Conservation (phyloP, 2,329 filamentous ascomycete species). For the Aureobasidium musti region DNA sequence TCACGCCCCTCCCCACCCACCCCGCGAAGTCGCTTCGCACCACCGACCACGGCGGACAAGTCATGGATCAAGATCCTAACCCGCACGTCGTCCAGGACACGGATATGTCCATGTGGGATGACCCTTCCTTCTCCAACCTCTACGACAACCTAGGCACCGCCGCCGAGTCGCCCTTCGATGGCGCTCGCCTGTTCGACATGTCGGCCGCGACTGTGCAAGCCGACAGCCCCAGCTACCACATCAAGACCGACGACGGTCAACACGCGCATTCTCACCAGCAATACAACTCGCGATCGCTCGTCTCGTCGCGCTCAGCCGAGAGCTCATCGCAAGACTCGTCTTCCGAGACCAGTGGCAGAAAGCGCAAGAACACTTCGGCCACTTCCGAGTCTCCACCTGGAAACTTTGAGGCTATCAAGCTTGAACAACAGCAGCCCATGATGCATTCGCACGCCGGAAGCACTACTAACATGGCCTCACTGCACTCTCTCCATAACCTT, state of each 20-base stretch:
- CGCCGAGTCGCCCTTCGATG: slow-evolving; percentile 36
- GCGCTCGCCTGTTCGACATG: slow-evolving; percentile 38
- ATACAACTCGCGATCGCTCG: slow-evolving; percentile 31
- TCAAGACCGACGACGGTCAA: slow-evolving; percentile 36
- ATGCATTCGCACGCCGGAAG: slow-evolving; percentile 14
- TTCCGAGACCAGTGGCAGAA: slow-evolving; percentile 45
- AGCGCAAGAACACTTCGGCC: slow-evolving; percentile 46
- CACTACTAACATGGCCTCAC: slow-evolving; percentile 30
- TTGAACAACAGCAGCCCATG: slow-evolving; percentile 8
- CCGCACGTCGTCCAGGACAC: slow-evolving; percentile 32
- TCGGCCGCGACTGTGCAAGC: slow-evolving; percentile 33
- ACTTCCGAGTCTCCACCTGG: slow-evolving; percentile 43
- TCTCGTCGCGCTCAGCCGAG: slow-evolving; percentile 42
- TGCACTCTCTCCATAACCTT: slow-evolving; percentile 40
- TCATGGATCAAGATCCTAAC: slow-evolving; percentile 30
- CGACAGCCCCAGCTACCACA: slow-evolving; percentile 35
- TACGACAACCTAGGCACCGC: slow-evolving; percentile 35
- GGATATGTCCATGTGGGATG: slow-evolving; percentile 38
- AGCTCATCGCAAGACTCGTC: slow-evolving; percentile 48
- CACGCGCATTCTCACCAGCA: slow-evolving; percentile 30
- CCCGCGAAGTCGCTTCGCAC: slow-evolving; percentile 22
- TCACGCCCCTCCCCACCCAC: slow-evolving; percentile 23
- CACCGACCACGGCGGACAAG: slow-evolving; percentile 5
- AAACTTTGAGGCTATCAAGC: slow-evolving; percentile 28
- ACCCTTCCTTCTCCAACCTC: slow-evolving; percentile 36